Conservation (phyloP, 169 alveolate species). For the Plasmodium vivax region DNA sequence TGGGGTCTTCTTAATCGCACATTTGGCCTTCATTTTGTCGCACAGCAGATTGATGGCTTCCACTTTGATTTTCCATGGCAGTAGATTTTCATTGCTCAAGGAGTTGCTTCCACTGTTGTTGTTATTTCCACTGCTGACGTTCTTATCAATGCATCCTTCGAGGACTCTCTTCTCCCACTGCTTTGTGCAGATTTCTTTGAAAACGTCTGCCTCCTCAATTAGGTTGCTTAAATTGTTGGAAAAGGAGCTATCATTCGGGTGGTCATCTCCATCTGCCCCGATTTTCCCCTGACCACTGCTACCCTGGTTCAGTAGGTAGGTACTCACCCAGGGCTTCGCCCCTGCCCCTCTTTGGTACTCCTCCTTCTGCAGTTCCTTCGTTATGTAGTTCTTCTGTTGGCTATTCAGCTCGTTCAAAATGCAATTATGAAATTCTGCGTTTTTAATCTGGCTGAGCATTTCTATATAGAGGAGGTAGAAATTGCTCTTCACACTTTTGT, state of each 20-base stretch:
- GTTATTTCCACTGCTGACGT: background rate
- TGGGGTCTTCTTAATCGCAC: conserved; percentile 46
- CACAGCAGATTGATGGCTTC: conserved; percentile 69
- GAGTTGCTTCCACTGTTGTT: background rate
- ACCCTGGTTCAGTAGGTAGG: background rate
- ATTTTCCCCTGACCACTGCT: too few species aligned
- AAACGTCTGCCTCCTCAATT: conserved; percentile 57
- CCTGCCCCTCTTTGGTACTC: conserved; percentile 37
- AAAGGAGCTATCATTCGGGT: background rate
- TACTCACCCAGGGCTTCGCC: background rate
- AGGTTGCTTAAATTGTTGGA: background rate
- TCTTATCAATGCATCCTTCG: conserved; percentile 62
- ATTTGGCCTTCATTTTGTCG: conserved; percentile 49
- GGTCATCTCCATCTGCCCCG: background rate
- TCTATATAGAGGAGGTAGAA: conserved; percentile 63
- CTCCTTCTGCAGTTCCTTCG: conserved; percentile 64
- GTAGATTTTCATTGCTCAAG: conserved; percentile 66
- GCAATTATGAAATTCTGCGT: conserved; percentile 41
- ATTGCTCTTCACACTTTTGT: conserved; percentile 54
- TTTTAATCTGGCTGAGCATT: conserved; percentile 19
- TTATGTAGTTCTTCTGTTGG: conserved; percentile 64
- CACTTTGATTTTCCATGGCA: conserved; percentile 76
- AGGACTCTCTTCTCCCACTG: conserved; percentile 73
- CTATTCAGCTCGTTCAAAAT: conserved; percentile 35
- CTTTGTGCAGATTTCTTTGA: conserved; percentile 65